Evolutionary conservation across 1,284 basidiomycete species (phyloP).

Genomic region (Apiotrichum montevideense): DNA sequence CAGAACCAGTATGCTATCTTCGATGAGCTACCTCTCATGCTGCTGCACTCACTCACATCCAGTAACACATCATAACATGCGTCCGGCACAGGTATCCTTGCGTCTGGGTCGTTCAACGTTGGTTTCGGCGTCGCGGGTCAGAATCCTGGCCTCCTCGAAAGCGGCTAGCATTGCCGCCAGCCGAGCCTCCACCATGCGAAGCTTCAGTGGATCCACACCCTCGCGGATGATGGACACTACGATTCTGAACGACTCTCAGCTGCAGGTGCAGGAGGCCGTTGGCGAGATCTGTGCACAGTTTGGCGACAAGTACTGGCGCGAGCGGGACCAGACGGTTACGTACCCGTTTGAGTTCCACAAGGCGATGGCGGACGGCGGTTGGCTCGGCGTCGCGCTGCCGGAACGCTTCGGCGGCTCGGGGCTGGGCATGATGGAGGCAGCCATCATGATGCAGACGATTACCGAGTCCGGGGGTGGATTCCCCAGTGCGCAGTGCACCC

Average conservation of each 20-base stretch:
- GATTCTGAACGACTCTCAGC: slow-evolving; percentile 16
- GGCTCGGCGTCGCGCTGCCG: slow-evolving; percentile 15
- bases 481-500: slow-evolving; percentile 15
- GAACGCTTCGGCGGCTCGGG: slow-evolving; percentile 15
- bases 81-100: no score
- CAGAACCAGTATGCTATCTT: no score
- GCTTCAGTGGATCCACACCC: background rate
- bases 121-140: no score
- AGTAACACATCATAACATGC: background rate
- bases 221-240: slow-evolving; percentile 14
- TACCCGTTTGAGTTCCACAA: slow-evolving; percentile 19
- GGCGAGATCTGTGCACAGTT: slow-evolving; percentile 5
- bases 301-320: slow-evolving; percentile 17
- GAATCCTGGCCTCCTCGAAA: no score
- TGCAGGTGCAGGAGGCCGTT: slow-evolving; percentile 11
- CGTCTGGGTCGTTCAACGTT: no score
- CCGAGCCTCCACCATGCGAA: background rate
- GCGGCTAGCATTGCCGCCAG: no score
- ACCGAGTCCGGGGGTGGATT: slow-evolving; percentile 17
- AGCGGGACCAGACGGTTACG: slow-evolving; percentile 9
- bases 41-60: no score
- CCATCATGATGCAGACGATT: slow-evolving; percentile 20
- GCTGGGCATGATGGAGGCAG: slow-evolving; percentile 12
- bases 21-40: no score
- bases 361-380: slow-evolving; percentile 16